A percentile compares a stretch with the other conserved stretches of the same genome.
phyloP scores from a whole-genome alignment of 768 basidiomycete genomes.

The Cubamyces sp. region DNA sequence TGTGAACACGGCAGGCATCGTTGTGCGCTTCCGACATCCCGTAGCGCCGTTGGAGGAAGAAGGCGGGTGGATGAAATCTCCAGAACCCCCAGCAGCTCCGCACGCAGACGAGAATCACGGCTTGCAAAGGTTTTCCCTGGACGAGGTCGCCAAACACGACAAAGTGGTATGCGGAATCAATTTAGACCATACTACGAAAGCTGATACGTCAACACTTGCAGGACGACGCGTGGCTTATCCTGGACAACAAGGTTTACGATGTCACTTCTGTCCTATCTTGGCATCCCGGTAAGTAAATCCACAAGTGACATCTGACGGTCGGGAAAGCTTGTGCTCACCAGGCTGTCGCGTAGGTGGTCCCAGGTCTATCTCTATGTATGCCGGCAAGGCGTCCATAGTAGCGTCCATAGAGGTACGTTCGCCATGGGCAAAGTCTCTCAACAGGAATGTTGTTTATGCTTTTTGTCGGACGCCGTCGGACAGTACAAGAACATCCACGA shows the following conservation, averaged over 20 bases:
- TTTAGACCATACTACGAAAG: neutral
- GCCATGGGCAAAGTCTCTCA: no score
- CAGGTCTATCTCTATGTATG: slow-evolving; percentile 24
- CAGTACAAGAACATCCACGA: slow-evolving; percentile 32
- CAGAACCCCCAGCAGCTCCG: neutral
- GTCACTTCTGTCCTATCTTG: slow-evolving; percentile 21
- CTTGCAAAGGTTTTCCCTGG: slow-evolving; percentile 34
- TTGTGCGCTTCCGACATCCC: slow-evolving; percentile 24
- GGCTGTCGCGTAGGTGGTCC: slow-evolving; percentile 12
- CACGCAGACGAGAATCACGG: neutral
- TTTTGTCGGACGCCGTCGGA: neutral
- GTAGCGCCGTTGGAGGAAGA: slow-evolving; percentile 22
- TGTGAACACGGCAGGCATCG: neutral
- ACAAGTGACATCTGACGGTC: neutral
- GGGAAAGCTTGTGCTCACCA: neutral
- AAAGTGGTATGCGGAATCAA: slow-evolving; percentile 26
- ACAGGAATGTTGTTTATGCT: no score
- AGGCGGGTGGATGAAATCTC: slow-evolving; percentile 29
- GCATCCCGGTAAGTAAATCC: slow-evolving; percentile 18
- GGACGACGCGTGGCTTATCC: slow-evolving; percentile 41
- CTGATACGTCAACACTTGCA: slow-evolving; percentile 14
- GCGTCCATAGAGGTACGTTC: slow-evolving; percentile 24
- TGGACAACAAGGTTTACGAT: slow-evolving; percentile 26
- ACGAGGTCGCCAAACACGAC: slow-evolving; percentile 49
- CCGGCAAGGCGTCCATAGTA: slow-evolving; percentile 30